A percentile compares a stretch with the other conserved stretches of the same genome.
Conservation (phyloP, 768 basidiomycete species). For the Hortiboletus flavorubellus region DNA sequence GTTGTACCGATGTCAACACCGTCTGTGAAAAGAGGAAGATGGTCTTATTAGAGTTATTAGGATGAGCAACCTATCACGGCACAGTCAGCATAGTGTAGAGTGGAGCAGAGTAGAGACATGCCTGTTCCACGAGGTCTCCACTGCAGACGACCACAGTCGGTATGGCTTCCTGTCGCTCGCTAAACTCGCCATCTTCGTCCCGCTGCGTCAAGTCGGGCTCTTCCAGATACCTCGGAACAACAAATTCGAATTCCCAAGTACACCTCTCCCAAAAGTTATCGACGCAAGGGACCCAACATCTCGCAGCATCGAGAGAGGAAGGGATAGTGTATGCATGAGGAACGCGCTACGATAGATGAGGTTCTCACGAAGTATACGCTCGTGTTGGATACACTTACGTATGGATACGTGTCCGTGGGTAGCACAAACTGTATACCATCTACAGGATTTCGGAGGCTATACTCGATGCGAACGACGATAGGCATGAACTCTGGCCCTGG, state of each 20-base stretch:
- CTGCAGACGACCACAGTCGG: constrained; percentile 91
- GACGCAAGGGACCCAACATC: constrained; percentile 98
- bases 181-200: constrained; percentile 41
- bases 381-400: constrained; percentile 50
- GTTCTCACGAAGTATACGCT: constrained; percentile 1
- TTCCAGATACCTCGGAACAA: constrained; percentile 82
- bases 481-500: constrained; percentile 67
- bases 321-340: constrained; percentile 92
- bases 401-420: constrained; percentile 78
- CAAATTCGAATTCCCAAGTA: constrained; percentile 97
- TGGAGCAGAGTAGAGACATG: constrained; percentile 32
- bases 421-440: constrained; percentile 85
- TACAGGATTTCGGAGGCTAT: constrained; percentile 76
- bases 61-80: constrained; percentile 74
- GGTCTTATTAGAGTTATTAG: constrained; percentile 88
- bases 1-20: constrained; percentile 89
- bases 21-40: constrained; percentile 92
- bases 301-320: constrained; percentile 84
- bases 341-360: constrained; percentile 57
- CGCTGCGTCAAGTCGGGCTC: constrained; percentile 39
- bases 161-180: constrained; percentile 53
- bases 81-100: constrained; percentile 7
- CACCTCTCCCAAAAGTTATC: constrained; percentile 95
- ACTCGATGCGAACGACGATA: constrained; percentile 71
- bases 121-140: constrained; percentile 94